Base-by-base conservation (phyloP, 371 early-diverging fungal genomes). In the Actinomortierella ambigua region DNA sequence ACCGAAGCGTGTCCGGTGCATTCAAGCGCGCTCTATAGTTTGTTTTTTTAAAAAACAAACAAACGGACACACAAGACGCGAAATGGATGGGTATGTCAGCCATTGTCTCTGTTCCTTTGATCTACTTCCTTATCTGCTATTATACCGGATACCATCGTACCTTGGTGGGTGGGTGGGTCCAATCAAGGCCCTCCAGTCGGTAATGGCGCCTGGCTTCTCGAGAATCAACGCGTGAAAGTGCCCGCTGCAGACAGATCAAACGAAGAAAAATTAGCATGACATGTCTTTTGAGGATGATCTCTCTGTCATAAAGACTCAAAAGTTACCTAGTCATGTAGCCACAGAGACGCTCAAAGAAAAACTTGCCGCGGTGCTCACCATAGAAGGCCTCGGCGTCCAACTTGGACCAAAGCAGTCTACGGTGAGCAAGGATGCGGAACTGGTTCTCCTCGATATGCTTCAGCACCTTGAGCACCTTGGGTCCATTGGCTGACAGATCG, bases 251-350 rank as follows among this genome's bases (percentile, higher is more conserved):
- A 34, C 17, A 11, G 39, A 57, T 52, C 52, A 43, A 27, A 13
- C 6, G 17, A 20, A 13, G 23, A 3, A 50, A 42, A 13, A 2
- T 23, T 40, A 27, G 7, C 6, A 22, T 15, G 14, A 28, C 22
- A 1, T 27, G 9, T 20, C 20, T 1, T 34, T 7, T 9, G 24
- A 39, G 41, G 24, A 22, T 5, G 18, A 8, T 49, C 7, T n/a
- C 24, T 1, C 6, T 43, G 28, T 40, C 23, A 43, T 29, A 24
- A 3, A 22, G n/a, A 18, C 18, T 44, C 27, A 8, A 28, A 23
- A 39, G 41, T 50, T 82, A 85, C 88, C 84, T 85, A 39, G 88
- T 87, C 87, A 89, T 85, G 58, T 88, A 89, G 17, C 87, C 87
- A 58, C 86, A 83, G n/a, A 89, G 59, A 47, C 88, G 77, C 54